A percentile compares a stretch with the other conserved stretches of the same genome.
Evolutionary conservation across 1,284 basidiomycete species (phyloP).

Genomic region (Anthracocystis walkeri): DNA sequence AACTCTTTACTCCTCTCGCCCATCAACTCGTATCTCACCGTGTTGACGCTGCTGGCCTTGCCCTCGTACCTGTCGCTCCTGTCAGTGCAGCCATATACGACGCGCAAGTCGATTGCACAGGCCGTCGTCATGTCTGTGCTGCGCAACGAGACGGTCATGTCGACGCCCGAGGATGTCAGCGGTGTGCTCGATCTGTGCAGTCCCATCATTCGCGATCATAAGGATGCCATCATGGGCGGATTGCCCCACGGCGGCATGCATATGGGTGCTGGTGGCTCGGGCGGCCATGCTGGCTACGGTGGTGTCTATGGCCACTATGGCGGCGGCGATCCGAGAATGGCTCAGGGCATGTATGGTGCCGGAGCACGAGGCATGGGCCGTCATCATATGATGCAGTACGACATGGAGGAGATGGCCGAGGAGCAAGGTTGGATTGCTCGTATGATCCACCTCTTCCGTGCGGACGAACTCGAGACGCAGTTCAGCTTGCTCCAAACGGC

Average conservation of each 20-base stretch:
- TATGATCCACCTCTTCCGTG: constrained; percentile 66
- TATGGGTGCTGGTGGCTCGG: constrained; percentile 33
- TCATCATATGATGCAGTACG: constrained; percentile 57
- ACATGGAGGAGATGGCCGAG: constrained; percentile 66
- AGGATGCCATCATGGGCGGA: constrained; percentile 52
- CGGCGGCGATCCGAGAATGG: constrained; percentile 45
- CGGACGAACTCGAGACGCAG: constrained; percentile 64
- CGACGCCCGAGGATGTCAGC: constrained; percentile 66
- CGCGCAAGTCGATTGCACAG: constrained; percentile 65
- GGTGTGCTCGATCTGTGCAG: constrained; percentile 66
- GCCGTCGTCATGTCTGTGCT: constrained; percentile 66
- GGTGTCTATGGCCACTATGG: constrained; percentile 41
- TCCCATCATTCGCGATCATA: constrained; percentile 63
- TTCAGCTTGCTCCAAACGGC: constrained; percentile 65
- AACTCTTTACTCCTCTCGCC: constrained; percentile 65
- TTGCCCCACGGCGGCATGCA: constrained; percentile 38
- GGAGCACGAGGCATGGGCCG: constrained; percentile 42
- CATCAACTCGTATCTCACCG: constrained; percentile 64
- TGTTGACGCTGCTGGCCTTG: constrained; percentile 65
- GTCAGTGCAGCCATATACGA: constrained; percentile 60
- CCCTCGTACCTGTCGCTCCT: constrained; percentile 63
- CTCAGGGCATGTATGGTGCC: constrained; percentile 44
- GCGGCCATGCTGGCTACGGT: constrained; percentile 29
- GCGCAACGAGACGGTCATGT: constrained; percentile 64
- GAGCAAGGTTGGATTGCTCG: constrained; percentile 68